Evolutionary conservation across 2,329 filamentous ascomycete genomes (phyloP), one percentile per base, ranked within the genome.

Genomic region (Scytalidium sp.): DNA sequence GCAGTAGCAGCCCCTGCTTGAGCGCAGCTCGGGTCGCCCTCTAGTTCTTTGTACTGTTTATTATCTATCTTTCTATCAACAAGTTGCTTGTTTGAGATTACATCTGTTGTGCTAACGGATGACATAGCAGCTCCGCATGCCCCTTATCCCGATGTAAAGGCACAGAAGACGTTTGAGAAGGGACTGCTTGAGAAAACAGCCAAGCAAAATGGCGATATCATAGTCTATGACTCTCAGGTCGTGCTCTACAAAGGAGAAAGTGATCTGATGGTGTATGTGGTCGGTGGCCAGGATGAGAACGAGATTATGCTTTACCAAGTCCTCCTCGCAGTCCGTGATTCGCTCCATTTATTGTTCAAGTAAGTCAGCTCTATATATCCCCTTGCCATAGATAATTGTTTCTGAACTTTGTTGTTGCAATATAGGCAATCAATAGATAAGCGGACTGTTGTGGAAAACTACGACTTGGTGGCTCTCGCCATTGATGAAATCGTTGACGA

Each of bases 231-330:
- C 73, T 95, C 95, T 74, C 84, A 90, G 63, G 87, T 99, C 54
- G 90, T 97, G 49, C 86, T 97, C 46, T 99, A 97, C 79, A 99
- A 99, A 83, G 88, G 88, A 75, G 94, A 99, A 76, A 91, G 89
- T 61, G 94, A 99, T 70, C 88, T 97, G 50, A 97, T 97, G 87
- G 83, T 89, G 42, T 97, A 97, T 68, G 88, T 97, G 21, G 89
- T 99, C 10, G 93, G 93, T 57, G 84, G 86, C 48, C 80, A 89
- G 47, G 90, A 97, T 47, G 94, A 99, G 80, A 99, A 97, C 70
- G 94, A 99, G 75, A 88, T 99, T 49, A 76, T 99, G 68, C 80
- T 99, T 46, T 97, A 97, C 76, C 96, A 93, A 68, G 92, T 96
- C 44, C 84, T 97, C 47, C 76, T 97, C 50, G 90, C 91, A n/a